Evolutionary conservation across 2,329 filamentous ascomycete species (phyloP).

Genomic region (Hypoxylon sp.): DNA sequence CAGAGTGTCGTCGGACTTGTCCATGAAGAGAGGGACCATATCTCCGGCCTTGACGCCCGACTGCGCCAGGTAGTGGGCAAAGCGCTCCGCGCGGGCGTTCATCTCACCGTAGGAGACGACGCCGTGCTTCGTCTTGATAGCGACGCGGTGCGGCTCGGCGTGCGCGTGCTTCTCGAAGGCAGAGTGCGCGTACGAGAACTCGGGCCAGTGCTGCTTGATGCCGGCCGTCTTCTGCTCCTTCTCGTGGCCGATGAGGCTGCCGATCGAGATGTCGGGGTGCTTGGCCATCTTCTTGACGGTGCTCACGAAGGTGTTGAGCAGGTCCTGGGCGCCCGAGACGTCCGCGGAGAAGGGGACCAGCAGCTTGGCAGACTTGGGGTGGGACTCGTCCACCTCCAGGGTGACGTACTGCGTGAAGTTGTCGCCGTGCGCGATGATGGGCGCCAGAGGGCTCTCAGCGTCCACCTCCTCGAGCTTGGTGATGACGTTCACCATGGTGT

Average conservation of each 20-base stretch:
- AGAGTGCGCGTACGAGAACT: not conserved
- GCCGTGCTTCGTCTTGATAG: not conserved
- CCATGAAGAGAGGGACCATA: conserved; percentile 36
- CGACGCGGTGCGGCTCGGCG: not conserved
- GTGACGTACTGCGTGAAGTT: conserved; percentile 1
- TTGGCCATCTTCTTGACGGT: not conserved
- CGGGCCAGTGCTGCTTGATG: not conserved
- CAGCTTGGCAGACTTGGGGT: not conserved
- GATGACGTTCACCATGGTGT: conserved; percentile 20
- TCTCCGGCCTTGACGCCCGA: conserved; percentile 17
- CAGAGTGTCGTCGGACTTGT: conserved; percentile 34
- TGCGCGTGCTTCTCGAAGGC: not conserved
- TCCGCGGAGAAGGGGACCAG: not conserved
- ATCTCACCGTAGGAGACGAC: not conserved
- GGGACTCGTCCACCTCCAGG: not conserved
- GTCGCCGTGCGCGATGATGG: not conserved
- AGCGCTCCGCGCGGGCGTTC: not conserved
- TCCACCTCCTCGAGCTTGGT: not conserved
- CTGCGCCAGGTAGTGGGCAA: not conserved
- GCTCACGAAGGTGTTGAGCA: not conserved
- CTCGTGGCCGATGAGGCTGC: not conserved
- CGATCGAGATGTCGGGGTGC: not conserved
- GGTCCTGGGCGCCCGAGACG: not conserved
- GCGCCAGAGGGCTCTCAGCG: not conserved
- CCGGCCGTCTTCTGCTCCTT: not conserved